Evolutionary conservation across 352 stramenopile species (phyloP), one percentile per base, ranked within the genome.

Genomic region (Globisporangium alternatum): DNA sequence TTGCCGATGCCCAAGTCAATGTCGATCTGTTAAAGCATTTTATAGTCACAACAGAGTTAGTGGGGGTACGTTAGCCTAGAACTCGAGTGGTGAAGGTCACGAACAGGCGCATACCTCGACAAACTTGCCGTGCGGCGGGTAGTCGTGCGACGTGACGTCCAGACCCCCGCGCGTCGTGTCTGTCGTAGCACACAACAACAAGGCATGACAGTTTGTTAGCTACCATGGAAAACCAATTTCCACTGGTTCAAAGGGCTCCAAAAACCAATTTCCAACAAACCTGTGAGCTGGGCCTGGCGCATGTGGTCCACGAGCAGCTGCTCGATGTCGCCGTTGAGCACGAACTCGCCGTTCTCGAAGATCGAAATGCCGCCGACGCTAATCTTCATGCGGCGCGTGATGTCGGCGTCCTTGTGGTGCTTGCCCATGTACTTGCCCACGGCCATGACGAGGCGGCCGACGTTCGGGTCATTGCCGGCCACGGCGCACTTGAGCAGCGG

Each of bases 401-500:
- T 89, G 62, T 89, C 83, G 30, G 89, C 69, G 31, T 90, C 75
- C 64, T 90, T 86, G 75, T 97, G 91, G 72, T 97, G 88, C 75
- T 97, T 94, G 41, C 95, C 95, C 84, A 98, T 97, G 79, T 97
- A 98, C 66, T 97, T 98, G 70, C 97, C 97, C 70, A 93, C 94
- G 9, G 97, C 97, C 70, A 92, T 98, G 41, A 98, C 91, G 54
- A 99, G 84, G 19, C 97, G 85, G 3, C 97, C 97, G 52, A 98
- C 98, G 74, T 99, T 99, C 48, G 97, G 96, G 81, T 99, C 97
- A 66, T 99, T 99, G 52, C 97, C 97, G 12, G 95, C 92, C 28
- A 99, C 91, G 9, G 97, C 97, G 68, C 95, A 98, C 84, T 99
- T 99, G 74, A 99, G 96, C 57, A 99, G 80, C 31, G 96, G 97